phyloP scores from a whole-genome alignment of 2,329 filamentous ascomycete species.

The Fusarium sp. region DNA sequence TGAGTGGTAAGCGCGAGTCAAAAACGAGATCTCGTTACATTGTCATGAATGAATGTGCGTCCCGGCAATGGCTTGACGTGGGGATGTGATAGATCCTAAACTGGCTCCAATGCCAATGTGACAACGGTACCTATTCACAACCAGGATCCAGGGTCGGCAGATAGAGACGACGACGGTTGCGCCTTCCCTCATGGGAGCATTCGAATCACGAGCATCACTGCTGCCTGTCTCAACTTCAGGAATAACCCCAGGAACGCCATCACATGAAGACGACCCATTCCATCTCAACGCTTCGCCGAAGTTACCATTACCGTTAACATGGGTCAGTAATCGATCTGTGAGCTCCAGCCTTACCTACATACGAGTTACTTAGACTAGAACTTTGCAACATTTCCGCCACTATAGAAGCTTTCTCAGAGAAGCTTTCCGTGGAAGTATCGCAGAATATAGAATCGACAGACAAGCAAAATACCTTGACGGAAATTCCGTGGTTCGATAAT shows the following conservation, averaged over 20 bases:
- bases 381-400: conserved; percentile 1
- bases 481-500: neutral
- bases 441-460: neutral
- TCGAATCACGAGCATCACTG: neutral
- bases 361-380: neutral
- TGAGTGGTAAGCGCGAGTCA: neutral
- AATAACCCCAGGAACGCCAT: neutral
- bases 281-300: neutral
- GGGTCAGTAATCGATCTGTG: neutral
- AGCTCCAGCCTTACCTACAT: neutral
- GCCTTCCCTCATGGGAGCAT: neutral
- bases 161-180: conserved; percentile 22
- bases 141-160: conserved; percentile 32
- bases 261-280: neutral
- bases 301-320: neutral
- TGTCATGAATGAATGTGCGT: neutral
- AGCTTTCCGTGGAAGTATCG: conserved; percentile 18
- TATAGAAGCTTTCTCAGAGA: conserved; percentile 11
- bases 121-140: neutral
- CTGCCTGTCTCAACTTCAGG: neutral
- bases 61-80: conserved; percentile 2
- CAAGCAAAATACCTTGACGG: neutral
- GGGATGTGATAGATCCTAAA: conserved; percentile 10
- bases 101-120: conserved; percentile 4
- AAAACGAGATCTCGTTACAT: conserved; percentile 17